Evolutionary conservation across 2,329 filamentous ascomycete genomes (phyloP).

Genomic region (Fusarium transvaalense): DNA sequence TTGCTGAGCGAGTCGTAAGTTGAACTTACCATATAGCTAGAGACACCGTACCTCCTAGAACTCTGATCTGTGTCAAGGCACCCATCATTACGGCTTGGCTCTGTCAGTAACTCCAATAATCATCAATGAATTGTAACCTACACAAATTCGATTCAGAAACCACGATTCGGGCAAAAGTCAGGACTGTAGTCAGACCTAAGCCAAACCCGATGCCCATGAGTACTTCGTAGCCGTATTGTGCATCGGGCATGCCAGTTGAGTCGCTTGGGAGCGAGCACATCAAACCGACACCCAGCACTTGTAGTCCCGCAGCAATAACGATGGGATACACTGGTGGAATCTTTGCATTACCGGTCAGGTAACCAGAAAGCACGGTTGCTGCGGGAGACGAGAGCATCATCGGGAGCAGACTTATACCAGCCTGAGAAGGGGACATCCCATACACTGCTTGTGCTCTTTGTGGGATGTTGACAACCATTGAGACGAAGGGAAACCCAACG

Average conservation of each 20-base stretch:
- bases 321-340: not conserved
- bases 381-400: constrained; percentile 11
- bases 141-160: not conserved
- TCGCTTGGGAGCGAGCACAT: not conserved
- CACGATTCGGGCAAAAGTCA: constrained; percentile 4
- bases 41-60: constrained; percentile 9
- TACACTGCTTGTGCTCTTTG: constrained; percentile 17
- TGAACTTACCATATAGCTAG: not conserved
- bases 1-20: accelerated
- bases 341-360: not conserved
- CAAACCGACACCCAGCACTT: constrained; percentile 3
- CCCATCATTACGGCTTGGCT: constrained; percentile 13
- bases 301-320: not conserved
- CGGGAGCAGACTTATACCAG: constrained; percentile 7
- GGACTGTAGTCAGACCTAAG: not conserved
- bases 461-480: constrained; percentile 11
- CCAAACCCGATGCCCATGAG: constrained; percentile 8
- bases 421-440: not conserved
- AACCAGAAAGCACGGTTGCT: not conserved
- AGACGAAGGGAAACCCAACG: constrained; percentile 12
- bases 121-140: accelerated
- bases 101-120: accelerated
- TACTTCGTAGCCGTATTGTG: constrained; percentile 15
- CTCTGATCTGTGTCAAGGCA: constrained; percentile 4
- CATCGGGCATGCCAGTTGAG: not conserved